Conservation (phyloP, 2,329 filamentous ascomycete genomes). For the Chaetomium sp. region DNA sequence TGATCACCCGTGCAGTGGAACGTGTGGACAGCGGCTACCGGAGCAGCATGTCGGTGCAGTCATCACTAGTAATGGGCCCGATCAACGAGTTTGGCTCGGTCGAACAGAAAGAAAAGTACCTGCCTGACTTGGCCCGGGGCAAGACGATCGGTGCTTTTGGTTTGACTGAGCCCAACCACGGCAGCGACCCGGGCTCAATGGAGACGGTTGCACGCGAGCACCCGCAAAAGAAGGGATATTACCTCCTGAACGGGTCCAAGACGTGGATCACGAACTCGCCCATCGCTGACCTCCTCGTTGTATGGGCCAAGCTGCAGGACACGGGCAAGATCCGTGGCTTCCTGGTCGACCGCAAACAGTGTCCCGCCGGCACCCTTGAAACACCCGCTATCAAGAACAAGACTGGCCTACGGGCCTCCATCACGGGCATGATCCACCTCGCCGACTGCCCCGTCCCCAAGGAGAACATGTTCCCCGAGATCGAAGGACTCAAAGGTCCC, state of each 20-base stretch:
- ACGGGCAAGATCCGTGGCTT: slow-evolving; percentile 95
- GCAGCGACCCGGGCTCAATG: slow-evolving; percentile 80
- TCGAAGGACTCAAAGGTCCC: slow-evolving; percentile 80
- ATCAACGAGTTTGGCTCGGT: slow-evolving; percentile 75
- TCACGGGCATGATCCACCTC: slow-evolving; percentile 97
- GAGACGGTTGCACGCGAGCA: slow-evolving; percentile 73
- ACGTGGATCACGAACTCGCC: slow-evolving; percentile 92
- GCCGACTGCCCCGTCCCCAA: slow-evolving; percentile 83
- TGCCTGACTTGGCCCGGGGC: slow-evolving; percentile 70
- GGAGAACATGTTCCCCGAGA: slow-evolving; percentile 87
- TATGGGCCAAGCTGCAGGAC: slow-evolving; percentile 89
- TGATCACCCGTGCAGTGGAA: slow-evolving; percentile 82
- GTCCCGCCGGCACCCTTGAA: slow-evolving; percentile 80
- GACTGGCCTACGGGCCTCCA: slow-evolving; percentile 83
- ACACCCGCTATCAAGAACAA: slow-evolving; percentile 93
- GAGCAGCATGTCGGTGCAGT: slow-evolving; percentile 83
- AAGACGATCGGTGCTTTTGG: slow-evolving; percentile 75
- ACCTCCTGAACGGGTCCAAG: slow-evolving; percentile 68
- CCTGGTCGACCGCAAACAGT: slow-evolving; percentile 76
- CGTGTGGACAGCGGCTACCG: slow-evolving; percentile 81
- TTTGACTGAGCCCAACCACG: slow-evolving; percentile 82
- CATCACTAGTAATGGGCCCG: slow-evolving; percentile 77
- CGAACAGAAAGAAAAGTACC: slow-evolving; percentile 73
- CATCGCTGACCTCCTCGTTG: slow-evolving; percentile 71
- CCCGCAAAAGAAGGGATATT: slow-evolving; percentile 70